These are phyloP conservation scores for Cucurbita pepo DNA, from an alignment of 306 rosid species.

Conservation along the genomic window DNA sequence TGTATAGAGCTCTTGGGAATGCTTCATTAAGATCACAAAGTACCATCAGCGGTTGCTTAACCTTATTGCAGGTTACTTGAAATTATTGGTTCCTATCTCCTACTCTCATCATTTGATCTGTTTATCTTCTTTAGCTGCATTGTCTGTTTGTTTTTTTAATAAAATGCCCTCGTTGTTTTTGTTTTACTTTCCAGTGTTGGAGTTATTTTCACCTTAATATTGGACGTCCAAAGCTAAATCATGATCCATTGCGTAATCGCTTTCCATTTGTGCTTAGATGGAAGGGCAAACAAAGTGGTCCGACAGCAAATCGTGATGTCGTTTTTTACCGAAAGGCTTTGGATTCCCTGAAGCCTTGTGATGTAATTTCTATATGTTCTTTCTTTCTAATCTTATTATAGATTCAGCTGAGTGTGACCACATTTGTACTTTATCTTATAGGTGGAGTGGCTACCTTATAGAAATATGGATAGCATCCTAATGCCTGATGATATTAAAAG, in stretches of 20 bases:
- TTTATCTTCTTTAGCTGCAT: neutral
- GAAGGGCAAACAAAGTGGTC: slow-evolving; percentile 96
- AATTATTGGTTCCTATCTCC: neutral
- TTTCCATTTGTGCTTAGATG: slow-evolving; percentile 93
- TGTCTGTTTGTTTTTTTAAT: neutral
- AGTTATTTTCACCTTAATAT: slow-evolving; percentile 90
- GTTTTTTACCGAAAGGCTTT: slow-evolving; percentile 90
- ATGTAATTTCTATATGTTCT: slow-evolving; percentile 38
- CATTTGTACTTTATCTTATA: slow-evolving; percentile 22
- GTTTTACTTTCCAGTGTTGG: slow-evolving; percentile 68
- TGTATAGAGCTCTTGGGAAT: slow-evolving; percentile 94
- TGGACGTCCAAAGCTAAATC: slow-evolving; percentile 92
- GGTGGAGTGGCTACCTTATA: slow-evolving; percentile 99
- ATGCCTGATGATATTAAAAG: slow-evolving; percentile 74
- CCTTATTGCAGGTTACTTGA: slow-evolving; percentile 67
- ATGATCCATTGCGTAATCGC: slow-evolving; percentile 54
- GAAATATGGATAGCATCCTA: slow-evolving; percentile 60
- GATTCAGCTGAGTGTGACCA: slow-evolving; percentile 4
- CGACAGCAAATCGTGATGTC: slow-evolving; percentile 94
- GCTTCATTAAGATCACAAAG: slow-evolving; percentile 93
- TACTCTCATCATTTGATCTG: neutral
- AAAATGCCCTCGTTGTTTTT: neutral
- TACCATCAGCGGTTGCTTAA: slow-evolving; percentile 95
- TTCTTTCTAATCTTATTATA: neutral
- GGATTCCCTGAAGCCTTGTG: slow-evolving; percentile 74